These are phyloP conservation scores for Aquanectria penicillioides DNA, from an alignment of 2,329 filamentous ascomycete genomes.

Conservation along the genomic window DNA sequence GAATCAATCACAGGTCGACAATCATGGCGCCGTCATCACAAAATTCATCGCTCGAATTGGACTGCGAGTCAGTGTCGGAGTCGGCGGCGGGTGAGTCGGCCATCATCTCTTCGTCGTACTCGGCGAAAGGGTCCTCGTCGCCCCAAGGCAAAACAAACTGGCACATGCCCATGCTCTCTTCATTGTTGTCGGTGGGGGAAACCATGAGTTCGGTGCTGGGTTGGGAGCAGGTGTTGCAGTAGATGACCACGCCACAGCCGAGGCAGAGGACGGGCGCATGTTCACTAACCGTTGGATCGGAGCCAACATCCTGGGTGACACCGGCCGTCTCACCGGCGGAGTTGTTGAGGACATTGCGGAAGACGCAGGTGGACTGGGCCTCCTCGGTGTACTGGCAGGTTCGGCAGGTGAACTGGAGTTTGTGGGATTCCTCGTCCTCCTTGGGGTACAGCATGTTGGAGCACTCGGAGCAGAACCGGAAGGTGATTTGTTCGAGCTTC, in stretches of 20 bases:
- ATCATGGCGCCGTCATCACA: conserved; percentile 35
- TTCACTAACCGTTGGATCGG: conserved; percentile 96
- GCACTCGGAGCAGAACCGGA: conserved; percentile 98
- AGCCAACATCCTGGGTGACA: conserved; percentile 95
- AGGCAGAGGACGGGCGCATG: conserved; percentile 56
- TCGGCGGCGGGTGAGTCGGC: conserved; percentile 37
- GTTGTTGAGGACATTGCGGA: conserved; percentile 92
- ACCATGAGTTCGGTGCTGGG: conserved; percentile 37
- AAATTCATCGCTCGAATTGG: too few relatives aligned
- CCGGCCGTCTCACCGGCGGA: conserved; percentile 94
- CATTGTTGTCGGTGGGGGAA: conserved; percentile 25
- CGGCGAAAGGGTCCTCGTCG: conserved; percentile 49
- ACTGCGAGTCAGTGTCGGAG: conserved; percentile 29
- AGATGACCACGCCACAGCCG: conserved; percentile 56
- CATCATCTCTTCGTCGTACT: conserved; percentile 52
- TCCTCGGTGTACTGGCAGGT: conserved; percentile 93
- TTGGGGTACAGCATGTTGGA: conserved; percentile 98
- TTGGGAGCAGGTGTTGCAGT: conserved; percentile 53
- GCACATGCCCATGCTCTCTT: conserved; percentile 43
- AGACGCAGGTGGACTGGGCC: conserved; percentile 89
- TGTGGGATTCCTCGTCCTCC: conserved; percentile 86
- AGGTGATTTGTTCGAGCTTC: conserved; percentile 84
- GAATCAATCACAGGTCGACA: conserved; percentile 28
- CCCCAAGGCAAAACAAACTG: conserved; percentile 43
- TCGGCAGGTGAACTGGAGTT: conserved; percentile 93